Conservation (phyloP, 2,329 filamentous ascomycete species). For the Stagonosporopsis chrysanthemi region DNA sequence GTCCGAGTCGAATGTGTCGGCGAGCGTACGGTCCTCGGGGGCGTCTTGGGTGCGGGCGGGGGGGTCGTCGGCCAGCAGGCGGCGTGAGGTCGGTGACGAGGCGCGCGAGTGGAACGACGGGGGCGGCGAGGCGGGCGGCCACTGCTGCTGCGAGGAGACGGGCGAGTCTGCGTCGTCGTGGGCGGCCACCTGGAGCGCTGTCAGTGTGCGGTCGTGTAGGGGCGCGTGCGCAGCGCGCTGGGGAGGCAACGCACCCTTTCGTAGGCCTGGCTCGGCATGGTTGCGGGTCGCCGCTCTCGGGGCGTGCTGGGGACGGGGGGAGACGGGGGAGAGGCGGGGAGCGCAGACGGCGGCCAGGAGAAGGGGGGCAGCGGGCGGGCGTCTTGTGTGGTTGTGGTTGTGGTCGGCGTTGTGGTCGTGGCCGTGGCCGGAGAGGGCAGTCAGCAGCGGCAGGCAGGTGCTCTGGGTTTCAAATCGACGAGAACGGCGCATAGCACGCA, state of each 20-base stretch:
- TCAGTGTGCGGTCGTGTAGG: constrained; percentile 2
- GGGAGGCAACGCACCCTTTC: constrained; percentile 53
- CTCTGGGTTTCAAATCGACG: constrained; percentile 5
- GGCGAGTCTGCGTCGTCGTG: constrained; percentile 54
- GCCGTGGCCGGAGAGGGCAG: constrained; percentile 1
- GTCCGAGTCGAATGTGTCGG: constrained; percentile 86
- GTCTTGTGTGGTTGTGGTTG: background rate
- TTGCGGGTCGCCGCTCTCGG: constrained; percentile 18
- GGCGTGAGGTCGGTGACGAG: constrained; percentile 68
- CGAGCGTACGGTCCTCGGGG: constrained; percentile 75
- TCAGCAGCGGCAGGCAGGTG: constrained; percentile 11
- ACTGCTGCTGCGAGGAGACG: constrained; percentile 39
- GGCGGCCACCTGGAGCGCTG: constrained; percentile 49
- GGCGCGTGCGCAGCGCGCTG: background rate
- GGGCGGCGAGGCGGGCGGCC: constrained; percentile 58
- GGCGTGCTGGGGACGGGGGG: background rate
- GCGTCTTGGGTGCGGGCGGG: constrained; percentile 51
- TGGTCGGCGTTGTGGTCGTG: background rate
- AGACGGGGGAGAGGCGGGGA: background rate
- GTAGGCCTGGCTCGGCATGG: constrained; percentile 58
- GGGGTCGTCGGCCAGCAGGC: constrained; percentile 62
- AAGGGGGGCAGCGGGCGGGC: background rate
- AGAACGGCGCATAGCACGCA: background rate
- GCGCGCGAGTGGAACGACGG: constrained; percentile 90
- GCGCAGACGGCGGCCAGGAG: background rate